Percentiles rank a stretch among this genome's conserved stretches.
phyloP scores from a whole-genome alignment of 345 rosid species.

The Syzygium oleosum region DNA sequence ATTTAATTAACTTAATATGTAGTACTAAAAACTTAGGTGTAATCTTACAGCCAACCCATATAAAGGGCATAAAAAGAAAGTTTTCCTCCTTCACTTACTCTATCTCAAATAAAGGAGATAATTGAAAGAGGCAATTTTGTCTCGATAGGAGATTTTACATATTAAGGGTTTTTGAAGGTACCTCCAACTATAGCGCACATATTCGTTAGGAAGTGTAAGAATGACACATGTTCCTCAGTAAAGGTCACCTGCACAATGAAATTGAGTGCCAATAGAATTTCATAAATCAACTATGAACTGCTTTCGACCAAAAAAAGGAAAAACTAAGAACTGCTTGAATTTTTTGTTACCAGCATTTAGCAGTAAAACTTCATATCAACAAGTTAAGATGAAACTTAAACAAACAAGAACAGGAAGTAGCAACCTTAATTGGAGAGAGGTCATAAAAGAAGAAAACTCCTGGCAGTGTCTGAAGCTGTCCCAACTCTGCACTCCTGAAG shows the following conservation, averaged over 20 bases:
- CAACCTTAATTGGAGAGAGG: conserved; percentile 96
- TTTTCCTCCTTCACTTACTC: not conserved
- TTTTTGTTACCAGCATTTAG: not conserved
- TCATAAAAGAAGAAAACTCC: conserved; percentile 98
- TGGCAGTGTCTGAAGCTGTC: conserved; percentile 61
- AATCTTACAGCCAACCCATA: not conserved
- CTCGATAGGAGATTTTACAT: not conserved
- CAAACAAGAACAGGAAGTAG: not conserved
- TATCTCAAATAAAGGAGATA: not conserved
- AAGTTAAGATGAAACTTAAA: not conserved
- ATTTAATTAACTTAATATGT: not conserved
- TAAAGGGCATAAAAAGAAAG: not conserved
- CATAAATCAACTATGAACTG: not conserved
- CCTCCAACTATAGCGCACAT: conserved; percentile 98
- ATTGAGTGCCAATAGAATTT: not conserved
- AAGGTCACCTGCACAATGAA: conserved; percentile 68
- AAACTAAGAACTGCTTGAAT: not conserved
- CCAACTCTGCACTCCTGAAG: conserved; percentile 53
- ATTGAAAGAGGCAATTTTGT: not conserved
- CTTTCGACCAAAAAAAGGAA: not conserved
- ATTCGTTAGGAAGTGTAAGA: conserved; percentile 88
- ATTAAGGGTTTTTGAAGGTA: conserved; percentile 6
- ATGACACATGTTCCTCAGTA: conserved; percentile 67
- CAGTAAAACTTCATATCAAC: not conserved
- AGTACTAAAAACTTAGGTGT: not conserved